Percentiles rank a stretch among this genome's conserved stretches.
Conservation (phyloP, 352 stramenopile genomes). For the Phytophthora hibernalis region DNA sequence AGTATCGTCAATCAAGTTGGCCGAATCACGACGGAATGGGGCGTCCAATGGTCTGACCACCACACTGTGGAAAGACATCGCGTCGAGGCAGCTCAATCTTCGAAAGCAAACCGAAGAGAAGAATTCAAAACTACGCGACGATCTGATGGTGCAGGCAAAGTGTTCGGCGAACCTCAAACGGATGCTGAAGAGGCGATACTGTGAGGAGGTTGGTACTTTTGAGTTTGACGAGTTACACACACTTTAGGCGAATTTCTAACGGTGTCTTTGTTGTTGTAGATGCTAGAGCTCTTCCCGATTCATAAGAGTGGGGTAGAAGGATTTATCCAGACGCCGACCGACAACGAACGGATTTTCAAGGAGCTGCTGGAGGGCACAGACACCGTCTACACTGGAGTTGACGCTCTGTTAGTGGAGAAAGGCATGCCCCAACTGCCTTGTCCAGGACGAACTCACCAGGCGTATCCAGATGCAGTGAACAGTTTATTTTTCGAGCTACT, state of each 20-base stretch:
- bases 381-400: constrained; percentile 9
- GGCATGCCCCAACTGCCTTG: constrained; percentile 7
- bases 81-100: constrained; percentile 7
- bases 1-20: not conserved
- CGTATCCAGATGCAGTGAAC: constrained; percentile 5
- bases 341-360: constrained; percentile 11
- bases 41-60: not conserved
- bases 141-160: constrained; percentile 13
- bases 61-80: constrained; percentile 22
- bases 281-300: constrained; percentile 31
- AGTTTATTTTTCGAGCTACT: constrained; percentile 28
- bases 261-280: constrained; percentile 8
- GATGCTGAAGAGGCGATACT: constrained; percentile 30
- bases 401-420: constrained; percentile 21
- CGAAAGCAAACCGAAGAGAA: constrained; percentile 9
- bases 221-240: not conserved
- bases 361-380: constrained; percentile 14
- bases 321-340: not conserved
- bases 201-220: constrained; percentile 21
- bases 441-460: constrained; percentile 2
- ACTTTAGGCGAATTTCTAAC: not conserved
- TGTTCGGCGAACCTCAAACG: constrained; percentile 27
- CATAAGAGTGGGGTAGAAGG: not conserved
- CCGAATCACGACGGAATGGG: not conserved
- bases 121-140: constrained; percentile 7